These are phyloP conservation scores for Ciborinia camelliae DNA, from an alignment of 2,329 filamentous ascomycete species.

Conservation along the genomic window DNA sequence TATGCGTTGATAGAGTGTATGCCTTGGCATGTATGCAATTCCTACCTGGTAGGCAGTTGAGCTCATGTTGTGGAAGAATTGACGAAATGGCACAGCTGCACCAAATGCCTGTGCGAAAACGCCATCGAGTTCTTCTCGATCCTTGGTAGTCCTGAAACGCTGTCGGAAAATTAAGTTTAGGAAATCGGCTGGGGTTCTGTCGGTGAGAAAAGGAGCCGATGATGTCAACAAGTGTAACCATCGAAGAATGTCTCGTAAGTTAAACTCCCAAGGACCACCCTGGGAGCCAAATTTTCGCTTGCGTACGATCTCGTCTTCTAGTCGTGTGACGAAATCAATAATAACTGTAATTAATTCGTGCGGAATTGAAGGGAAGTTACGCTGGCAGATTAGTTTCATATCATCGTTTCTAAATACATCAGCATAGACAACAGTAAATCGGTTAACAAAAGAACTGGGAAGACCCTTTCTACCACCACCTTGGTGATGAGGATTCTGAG, in stretches of 20 bases:
- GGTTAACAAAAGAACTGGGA: conserved; percentile 93
- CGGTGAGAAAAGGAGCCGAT: conserved; percentile 56
- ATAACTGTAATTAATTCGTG: conserved; percentile 59
- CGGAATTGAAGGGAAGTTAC: conserved; percentile 66
- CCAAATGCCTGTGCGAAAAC: conserved; percentile 67
- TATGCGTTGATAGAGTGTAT: conserved; percentile 51
- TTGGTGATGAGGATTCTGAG: conserved; percentile 96
- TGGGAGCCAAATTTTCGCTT: conserved; percentile 57
- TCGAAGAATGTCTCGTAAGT: conserved; percentile 81
- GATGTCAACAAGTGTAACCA: conserved; percentile 75
- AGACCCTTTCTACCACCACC: conserved; percentile 93
- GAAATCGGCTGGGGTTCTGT: conserved; percentile 66
- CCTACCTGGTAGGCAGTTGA: conserved; percentile 72
- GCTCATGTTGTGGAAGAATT: conserved; percentile 70
- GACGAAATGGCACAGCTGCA: conserved; percentile 44
- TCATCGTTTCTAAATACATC: conserved; percentile 83
- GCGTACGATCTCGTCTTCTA: conserved; percentile 68
- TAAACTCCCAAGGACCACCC: conserved; percentile 91
- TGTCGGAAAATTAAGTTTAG: conserved; percentile 80
- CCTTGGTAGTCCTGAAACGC: conserved; percentile 72
- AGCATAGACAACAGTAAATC: conserved; percentile 96
- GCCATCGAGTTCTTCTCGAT: conserved; percentile 61
- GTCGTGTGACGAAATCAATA: conserved; percentile 74
- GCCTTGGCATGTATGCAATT: conserved; percentile 64
- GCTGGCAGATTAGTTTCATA: conserved; percentile 74